phyloP scores from a whole-genome alignment of 352 stramenopile species.

The Aphanomyces euteiches region DNA sequence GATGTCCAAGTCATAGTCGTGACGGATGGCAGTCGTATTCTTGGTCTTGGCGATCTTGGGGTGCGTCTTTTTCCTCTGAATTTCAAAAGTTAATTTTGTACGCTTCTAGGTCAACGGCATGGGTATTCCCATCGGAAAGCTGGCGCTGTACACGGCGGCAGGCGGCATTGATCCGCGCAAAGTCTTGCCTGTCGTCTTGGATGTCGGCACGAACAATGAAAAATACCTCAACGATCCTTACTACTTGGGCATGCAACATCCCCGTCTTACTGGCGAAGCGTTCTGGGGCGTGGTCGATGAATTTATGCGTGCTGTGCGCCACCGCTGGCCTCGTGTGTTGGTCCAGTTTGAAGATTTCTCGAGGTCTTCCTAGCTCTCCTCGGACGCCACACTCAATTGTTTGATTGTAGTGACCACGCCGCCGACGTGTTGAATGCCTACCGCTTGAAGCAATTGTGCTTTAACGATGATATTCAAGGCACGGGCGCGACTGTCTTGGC shows the following conservation, averaged over 20 bases:
- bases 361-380: conserved; percentile 35
- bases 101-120: conserved; percentile 49
- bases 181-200: conserved; percentile 92
- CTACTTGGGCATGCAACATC: conserved; percentile 93
- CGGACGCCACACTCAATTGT: conserved; percentile 21
- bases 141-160: conserved; percentile 92
- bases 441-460: conserved; percentile 91
- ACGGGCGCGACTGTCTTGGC: conserved; percentile 94
- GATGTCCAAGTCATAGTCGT: conserved; percentile 96
- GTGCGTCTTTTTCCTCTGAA: conserved; percentile 10
- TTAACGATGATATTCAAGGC: conserved; percentile 99
- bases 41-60: conserved; percentile 94
- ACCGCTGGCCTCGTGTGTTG: conserved; percentile 90
- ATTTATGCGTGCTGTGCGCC: conserved; percentile 77
- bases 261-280: conserved; percentile 80
- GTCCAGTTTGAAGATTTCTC: conserved; percentile 98
- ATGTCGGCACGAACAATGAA: conserved; percentile 96
- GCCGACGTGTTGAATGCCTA: conserved; percentile 92
- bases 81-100: conserved; percentile 37
- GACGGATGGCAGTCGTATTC: conserved; percentile 93
- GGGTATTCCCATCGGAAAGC: conserved; percentile 94
- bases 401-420: conserved; percentile 55
- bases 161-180: conserved; percentile 90
- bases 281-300: conserved; percentile 97
- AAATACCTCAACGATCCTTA: conserved; percentile 88